Evolutionary conservation across 768 basidiomycete species (phyloP), one percentile per base, ranked within the genome.

Genomic region (Leccinum barrowsii): DNA sequence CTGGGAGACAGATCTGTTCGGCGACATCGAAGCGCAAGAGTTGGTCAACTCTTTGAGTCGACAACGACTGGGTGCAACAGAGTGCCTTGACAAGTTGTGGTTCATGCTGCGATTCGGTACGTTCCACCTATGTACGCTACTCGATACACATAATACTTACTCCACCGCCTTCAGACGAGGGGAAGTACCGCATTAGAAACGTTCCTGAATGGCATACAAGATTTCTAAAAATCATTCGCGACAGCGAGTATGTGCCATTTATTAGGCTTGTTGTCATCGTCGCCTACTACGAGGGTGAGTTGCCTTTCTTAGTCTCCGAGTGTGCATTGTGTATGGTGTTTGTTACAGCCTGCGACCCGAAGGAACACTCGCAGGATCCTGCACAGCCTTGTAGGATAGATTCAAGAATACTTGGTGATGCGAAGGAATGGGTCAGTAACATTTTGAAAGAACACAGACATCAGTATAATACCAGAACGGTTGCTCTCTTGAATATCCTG

Each of bases 261-360:
- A 59, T 69, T 2, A 59, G 58, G 53, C 62, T 67, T 10, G 66
- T 66, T 7, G 52, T 61, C 5, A 60, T 67, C 21, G 59, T 67
- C 1, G 66, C 66, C 13, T 67, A 67, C 42, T 64, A 57, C 11
- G 67, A 68, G 32, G 65, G 67, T 69, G n/a, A 50, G 67, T 48
- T 24, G 15, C 17, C 2, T 47, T 7, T 11, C 15, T 37, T 40
- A 17, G 17, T 44, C 21, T 30, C 4, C 10, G 21, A 22, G 2
- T 35, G 4, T 15, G 2, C 4, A 11, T 64, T 15, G 6, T 35
- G 5, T 19, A 21, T 5, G 21, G 7, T 28, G 13, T 30, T n/a
- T 4, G 17, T 8, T 40, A 3, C 30, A 67, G 67, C 59, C 24
- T 61, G 30, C 49, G 59, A 63, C 32, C 32, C 40, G 6, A 44